Percentiles rank a stretch among this genome's conserved stretches.
Evolutionary conservation across 140 eudicot genomes (phyloP).

Genomic region (Senecio squalidus): DNA sequence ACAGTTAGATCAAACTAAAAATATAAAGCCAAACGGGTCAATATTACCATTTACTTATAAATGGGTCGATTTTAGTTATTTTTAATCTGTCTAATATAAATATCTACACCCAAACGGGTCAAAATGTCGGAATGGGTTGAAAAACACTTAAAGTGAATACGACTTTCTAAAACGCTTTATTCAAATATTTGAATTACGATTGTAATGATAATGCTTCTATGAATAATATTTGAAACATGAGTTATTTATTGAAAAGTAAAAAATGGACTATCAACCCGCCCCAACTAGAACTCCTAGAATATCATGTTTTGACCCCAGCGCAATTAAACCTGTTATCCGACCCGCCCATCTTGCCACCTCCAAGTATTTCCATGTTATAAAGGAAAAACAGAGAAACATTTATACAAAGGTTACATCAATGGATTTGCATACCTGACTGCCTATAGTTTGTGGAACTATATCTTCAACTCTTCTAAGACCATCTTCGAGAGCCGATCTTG

Average conservation of each 20-base stretch:
- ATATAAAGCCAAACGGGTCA: no score
- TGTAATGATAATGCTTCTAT: no score
- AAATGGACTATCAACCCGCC: not conserved
- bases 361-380: not conserved
- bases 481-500: conserved; percentile 81
- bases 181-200: not conserved
- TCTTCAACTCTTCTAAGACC: conserved; percentile 86
- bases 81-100: not conserved
- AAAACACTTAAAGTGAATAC: not conserved
- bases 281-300: not conserved
- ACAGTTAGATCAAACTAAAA: conserved; percentile 8
- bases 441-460: conserved; percentile 86
- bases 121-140: not conserved
- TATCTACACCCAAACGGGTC: not conserved
- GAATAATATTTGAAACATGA: not conserved
- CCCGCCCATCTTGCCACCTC: not conserved
- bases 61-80: not conserved
- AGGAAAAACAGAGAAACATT: not conserved
- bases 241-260: not conserved
- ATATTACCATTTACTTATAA: not conserved
- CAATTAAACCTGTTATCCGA: not conserved
- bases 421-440: conserved; percentile 65
- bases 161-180: not conserved
- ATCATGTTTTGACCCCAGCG: not conserved
- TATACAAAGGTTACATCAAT: not conserved